phyloP scores from a whole-genome alignment of 108 stramenopile species.

The Cyclotella atomus region DNA sequence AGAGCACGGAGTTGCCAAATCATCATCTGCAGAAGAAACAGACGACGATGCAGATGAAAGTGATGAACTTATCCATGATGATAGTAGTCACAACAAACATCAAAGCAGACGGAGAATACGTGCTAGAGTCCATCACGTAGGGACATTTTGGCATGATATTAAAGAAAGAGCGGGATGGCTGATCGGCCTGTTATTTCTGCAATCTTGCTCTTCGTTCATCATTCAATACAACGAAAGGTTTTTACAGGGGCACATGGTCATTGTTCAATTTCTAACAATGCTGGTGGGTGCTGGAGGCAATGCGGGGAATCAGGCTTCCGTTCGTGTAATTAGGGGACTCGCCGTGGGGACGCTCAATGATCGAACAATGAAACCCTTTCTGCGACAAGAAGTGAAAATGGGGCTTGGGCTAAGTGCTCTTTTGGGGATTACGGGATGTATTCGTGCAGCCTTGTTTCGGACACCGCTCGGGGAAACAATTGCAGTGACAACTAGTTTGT shows the following conservation, averaged over 20 bases:
- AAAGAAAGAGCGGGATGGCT: conserved; percentile 86
- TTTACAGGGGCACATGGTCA: conserved; percentile 80
- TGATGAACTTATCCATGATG: conserved; percentile 42
- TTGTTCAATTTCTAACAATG: conserved; percentile 92
- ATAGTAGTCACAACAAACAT: conserved; percentile 51
- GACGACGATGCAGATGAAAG: conserved; percentile 18
- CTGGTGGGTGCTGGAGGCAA: conserved; percentile 92
- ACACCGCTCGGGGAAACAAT: conserved; percentile 76
- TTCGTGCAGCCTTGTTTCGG: conserved; percentile 67
- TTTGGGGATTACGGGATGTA: conserved; percentile 69
- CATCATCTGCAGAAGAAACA: neutral
- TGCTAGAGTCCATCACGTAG: conserved; percentile 34
- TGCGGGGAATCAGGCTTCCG: conserved; percentile 91
- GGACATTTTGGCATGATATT: conserved; percentile 66
- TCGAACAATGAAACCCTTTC: conserved; percentile 60
- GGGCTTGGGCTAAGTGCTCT: conserved; percentile 64
- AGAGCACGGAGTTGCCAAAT: conserved; percentile 12
- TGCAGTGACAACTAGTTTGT: conserved; percentile 79
- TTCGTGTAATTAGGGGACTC: conserved; percentile 87
- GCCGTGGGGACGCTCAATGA: conserved; percentile 77
- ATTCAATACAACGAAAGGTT: conserved; percentile 79
- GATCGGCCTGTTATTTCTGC: conserved; percentile 85
- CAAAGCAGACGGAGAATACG: conserved; percentile 2
- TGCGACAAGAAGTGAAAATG: conserved; percentile 78
- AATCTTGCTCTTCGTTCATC: conserved; percentile 85